Base-by-base conservation (phyloP, 2,329 filamentous ascomycete species). In the Aaosphaeria arxii region DNA sequence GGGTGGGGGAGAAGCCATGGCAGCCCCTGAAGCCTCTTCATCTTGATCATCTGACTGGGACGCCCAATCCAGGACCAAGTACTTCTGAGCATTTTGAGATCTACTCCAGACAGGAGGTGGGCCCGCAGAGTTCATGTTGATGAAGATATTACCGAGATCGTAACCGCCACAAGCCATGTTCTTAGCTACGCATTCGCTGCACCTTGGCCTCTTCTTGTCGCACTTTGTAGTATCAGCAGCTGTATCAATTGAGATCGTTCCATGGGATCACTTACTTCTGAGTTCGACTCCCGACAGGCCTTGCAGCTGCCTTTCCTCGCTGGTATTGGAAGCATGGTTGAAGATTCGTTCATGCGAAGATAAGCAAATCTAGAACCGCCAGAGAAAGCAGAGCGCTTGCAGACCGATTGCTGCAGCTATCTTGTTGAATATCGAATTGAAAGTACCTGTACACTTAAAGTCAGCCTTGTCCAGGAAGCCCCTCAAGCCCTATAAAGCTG, bases 171-270 rank as follows among this genome's bases (percentile, higher is more conserved):
- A 61, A 9, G 43, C 30, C 42, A 53, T 58, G 47, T 54, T 47
- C 5, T 44, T 45, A 6, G 48, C 40, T 7, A 58, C 41, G 40
- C 58, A 61, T 49, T 50, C 50, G 17, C 47, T 50, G 40, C 58
- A 61, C 41, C 55, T 48, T 5, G 58, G 58, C 31, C 48, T 55
- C 36, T 56, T 59, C 45, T 54, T 56, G 31, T 61, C 58, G 38
- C 58, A 61, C 58, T 61, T 30, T 30, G 30, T 9, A 17, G 11
- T 30, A 11, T 49, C 31, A 35, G 47, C 35, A 40, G 46, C n/a
- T 33, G 13, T 32, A n/a, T 17, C 11, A 17, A 28, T 6, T 29
- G 30, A 13, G n/a, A 31, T 11, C 9, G 11, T 24, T 41, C 24
- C 17, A 30, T 9, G 30, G 24, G 11, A 9, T 3, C 6, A 44